A percentile compares a stretch with the other conserved stretches of the same genome.
Evolutionary conservation across 306 rosid species (phyloP).

Genomic region (Astragalus glycyphyllos): DNA sequence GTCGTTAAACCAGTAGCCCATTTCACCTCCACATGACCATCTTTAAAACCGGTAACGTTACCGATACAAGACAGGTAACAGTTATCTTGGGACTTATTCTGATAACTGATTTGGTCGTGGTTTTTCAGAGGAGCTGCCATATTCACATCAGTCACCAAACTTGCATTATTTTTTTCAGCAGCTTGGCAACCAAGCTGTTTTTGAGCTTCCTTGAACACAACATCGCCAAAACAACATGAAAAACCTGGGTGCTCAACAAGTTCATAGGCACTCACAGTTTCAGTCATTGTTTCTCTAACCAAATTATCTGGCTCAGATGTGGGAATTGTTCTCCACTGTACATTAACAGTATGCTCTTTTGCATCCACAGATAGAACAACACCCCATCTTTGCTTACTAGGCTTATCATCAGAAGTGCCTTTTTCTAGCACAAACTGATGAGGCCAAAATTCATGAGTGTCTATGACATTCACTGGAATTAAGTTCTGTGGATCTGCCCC

Average conservation of each 20-base stretch:
- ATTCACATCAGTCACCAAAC: constrained; percentile 42
- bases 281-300: constrained; percentile 55
- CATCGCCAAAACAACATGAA: constrained; percentile 78
- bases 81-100: constrained; percentile 48
- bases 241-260: constrained; percentile 88
- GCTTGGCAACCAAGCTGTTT: constrained; percentile 59
- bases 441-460: constrained; percentile 92
- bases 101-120: constrained; percentile 41
- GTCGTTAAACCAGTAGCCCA: constrained; percentile 84
- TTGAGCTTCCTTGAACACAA: constrained; percentile 73
- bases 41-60: constrained; percentile 64
- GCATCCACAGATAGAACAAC: constrained; percentile 83
- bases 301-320: constrained; percentile 45
- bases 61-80: constrained; percentile 72
- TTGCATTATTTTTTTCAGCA: constrained; percentile 47
- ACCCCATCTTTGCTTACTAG: constrained; percentile 79
- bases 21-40: constrained; percentile 85
- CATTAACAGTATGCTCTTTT: constrained; percentile 81
- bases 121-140: constrained; percentile 50
- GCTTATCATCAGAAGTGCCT: constrained; percentile 69
- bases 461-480: constrained; percentile 68
- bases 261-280: constrained; percentile 91
- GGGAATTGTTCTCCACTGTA: constrained; percentile 65
- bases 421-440: constrained; percentile 85
- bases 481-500: constrained; percentile 71